phyloP scores from a whole-genome alignment of 768 basidiomycete genomes.

The Ephemerocybe angulata region DNA sequence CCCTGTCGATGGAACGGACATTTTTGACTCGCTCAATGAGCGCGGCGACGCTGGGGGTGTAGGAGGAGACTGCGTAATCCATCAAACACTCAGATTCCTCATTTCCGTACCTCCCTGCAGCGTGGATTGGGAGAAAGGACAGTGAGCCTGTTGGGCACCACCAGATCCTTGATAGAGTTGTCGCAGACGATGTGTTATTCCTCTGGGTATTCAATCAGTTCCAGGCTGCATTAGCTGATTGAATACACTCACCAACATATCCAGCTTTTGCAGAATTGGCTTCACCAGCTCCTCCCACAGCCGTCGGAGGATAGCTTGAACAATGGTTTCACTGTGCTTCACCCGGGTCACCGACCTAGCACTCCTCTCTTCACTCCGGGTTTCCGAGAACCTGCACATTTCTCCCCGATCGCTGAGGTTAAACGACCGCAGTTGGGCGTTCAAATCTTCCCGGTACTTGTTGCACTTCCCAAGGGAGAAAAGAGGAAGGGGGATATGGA shows the following conservation, averaged over 20 bases:
- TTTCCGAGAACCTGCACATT: too few relatives aligned
- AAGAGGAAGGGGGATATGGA: slow-evolving; percentile 9
- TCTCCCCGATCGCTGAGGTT: too few relatives aligned
- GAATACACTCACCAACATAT: slow-evolving; percentile 2
- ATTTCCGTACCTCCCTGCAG: slow-evolving; percentile 7
- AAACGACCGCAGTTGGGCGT: background rate
- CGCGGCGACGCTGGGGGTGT: slow-evolving; percentile 15
- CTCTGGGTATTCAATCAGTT: too few relatives aligned
- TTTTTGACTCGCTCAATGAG: slow-evolving; percentile 8
- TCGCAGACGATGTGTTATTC: background rate
- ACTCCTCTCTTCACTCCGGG: too few relatives aligned
- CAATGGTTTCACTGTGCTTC: background rate
- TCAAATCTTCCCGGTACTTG: background rate
- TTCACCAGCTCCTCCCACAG: background rate
- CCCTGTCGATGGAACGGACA: background rate
- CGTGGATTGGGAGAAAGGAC: slow-evolving; percentile 12
- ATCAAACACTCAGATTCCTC: background rate
- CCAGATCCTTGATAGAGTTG: slow-evolving; percentile 6
- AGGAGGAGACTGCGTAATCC: slow-evolving; percentile 19
- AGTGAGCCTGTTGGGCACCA: slow-evolving; percentile 12
- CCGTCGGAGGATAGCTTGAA: background rate
- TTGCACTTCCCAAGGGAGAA: slow-evolving; percentile 2
- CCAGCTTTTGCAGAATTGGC: slow-evolving; percentile 8
- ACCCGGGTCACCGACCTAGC: background rate
- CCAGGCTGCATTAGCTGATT: background rate